A percentile compares a stretch with the other conserved stretches of the same genome.
Conservation (phyloP, 495 filamentous ascomycete species). For the Neurospora sp. region DNA sequence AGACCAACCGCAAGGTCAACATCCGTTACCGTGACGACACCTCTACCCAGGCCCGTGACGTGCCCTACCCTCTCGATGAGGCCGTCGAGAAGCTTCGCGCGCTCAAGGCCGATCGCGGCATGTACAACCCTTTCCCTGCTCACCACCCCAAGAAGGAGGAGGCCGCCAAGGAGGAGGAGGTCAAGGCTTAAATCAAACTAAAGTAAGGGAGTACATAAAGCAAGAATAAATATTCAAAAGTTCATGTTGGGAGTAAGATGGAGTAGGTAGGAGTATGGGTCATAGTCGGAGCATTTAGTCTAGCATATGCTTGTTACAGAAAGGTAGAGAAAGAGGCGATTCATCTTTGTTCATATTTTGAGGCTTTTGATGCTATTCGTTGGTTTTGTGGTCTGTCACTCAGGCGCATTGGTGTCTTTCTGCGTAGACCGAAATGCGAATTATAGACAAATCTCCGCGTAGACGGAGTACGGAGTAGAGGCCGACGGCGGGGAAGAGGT, state of each 20-base stretch:
- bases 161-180: conserved; percentile 1
- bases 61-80: conserved; percentile 64
- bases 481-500: neutral
- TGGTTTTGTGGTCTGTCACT: neutral
- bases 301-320: neutral
- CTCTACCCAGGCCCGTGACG: conserved; percentile 60
- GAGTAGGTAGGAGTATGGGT: neutral
- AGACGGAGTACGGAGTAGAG: neutral
- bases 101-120: conserved; percentile 46
- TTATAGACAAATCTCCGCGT: neutral
- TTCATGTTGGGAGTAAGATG: neutral
- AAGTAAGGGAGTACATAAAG: neutral
- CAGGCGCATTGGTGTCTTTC: neutral
- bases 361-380: neutral
- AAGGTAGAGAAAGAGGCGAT: neutral
- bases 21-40: conserved; percentile 85
- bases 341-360: neutral
- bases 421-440: neutral
- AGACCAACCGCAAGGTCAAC: conserved; percentile 67
- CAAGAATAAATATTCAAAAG: neutral
- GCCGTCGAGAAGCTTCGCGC: conserved; percentile 61
- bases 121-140: conserved; percentile 27
- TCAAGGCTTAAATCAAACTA: conserved; percentile 5
- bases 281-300: neutral
- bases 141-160: conserved; percentile 13